Conservation (phyloP, 2,329 filamentous ascomycete genomes). For the Apiospora koreana region DNA sequence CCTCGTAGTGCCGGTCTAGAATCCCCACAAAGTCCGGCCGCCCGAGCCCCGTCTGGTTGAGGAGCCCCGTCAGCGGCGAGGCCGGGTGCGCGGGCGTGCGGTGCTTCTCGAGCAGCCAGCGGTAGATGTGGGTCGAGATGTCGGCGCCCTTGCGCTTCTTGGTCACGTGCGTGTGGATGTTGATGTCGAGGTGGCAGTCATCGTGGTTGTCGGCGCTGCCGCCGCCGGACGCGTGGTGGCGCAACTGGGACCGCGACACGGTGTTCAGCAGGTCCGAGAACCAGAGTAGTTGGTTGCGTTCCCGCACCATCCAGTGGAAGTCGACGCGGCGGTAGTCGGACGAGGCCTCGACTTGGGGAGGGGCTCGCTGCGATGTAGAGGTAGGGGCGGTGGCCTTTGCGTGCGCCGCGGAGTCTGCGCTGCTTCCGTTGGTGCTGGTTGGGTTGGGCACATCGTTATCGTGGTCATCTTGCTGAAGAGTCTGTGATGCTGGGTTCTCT, state of each 20-base stretch:
- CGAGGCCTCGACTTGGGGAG: background rate
- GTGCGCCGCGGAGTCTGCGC: background rate
- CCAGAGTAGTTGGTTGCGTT: constrained; percentile 57
- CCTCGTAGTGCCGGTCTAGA: constrained; percentile 54
- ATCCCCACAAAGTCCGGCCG: constrained; percentile 54
- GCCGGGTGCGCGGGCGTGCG: constrained; percentile 51
- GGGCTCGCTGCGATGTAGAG: background rate
- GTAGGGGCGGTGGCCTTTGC: background rate
- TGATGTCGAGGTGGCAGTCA: constrained; percentile 47
- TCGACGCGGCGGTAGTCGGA: constrained; percentile 51
- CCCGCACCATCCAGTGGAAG: constrained; percentile 62
- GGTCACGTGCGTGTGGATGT: constrained; percentile 58
- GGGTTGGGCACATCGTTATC: background rate
- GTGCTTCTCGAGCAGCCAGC: constrained; percentile 58
- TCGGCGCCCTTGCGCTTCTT: constrained; percentile 47
- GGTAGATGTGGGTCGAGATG: constrained; percentile 55
- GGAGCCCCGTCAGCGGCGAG: constrained; percentile 54
- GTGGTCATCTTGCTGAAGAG: background rate
- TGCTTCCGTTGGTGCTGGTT: background rate
- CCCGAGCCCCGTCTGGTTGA: constrained; percentile 55
- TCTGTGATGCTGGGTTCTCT: background rate
- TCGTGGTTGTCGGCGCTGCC: background rate
- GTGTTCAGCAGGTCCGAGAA: constrained; percentile 57
- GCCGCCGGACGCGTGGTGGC: constrained; percentile 28
- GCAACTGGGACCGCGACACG: constrained; percentile 40